These are phyloP conservation scores for Coix lacrymajobi DNA, from an alignment of 176 grass and related monocot genomes.

Conservation along the genomic window DNA sequence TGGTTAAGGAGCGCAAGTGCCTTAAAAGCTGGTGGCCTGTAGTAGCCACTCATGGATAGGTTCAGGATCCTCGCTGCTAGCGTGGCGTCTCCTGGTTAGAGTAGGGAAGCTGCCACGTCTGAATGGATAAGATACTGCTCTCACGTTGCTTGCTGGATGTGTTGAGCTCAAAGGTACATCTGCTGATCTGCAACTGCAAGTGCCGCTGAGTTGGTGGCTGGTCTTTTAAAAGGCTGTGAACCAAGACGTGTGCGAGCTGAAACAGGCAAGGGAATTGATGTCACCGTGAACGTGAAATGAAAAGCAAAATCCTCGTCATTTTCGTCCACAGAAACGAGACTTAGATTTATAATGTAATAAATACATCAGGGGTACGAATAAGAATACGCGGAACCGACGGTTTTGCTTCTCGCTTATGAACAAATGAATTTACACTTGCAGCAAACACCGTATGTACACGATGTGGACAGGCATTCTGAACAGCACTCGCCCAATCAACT, in stretches of 20 bases:
- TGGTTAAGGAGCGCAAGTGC: no score
- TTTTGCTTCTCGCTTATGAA: not conserved
- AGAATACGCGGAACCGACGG: not conserved
- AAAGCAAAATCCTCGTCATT: not conserved
- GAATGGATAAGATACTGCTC: constrained; percentile 47
- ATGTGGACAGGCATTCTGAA: not conserved
- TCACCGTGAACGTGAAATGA: not conserved
- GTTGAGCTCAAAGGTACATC: not conserved
- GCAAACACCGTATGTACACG: not conserved
- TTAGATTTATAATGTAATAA: not conserved
- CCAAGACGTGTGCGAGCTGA: not conserved
- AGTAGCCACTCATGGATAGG: constrained; percentile 45
- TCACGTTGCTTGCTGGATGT: not conserved
- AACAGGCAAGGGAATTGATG: not conserved
- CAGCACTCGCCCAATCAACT: not conserved
- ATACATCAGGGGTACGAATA: not conserved
- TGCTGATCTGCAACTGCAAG: not conserved
- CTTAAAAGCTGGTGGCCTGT: constrained; percentile 28
- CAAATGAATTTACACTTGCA: not conserved
- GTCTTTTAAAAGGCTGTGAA: not conserved
- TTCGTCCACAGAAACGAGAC: not conserved
- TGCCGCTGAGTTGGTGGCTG: not conserved
- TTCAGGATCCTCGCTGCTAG: constrained; percentile 53
- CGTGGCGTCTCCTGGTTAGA: constrained; percentile 60
- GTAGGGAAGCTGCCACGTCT: constrained; percentile 9